These are phyloP conservation scores for Leccinum fuscescens DNA, from an alignment of 1,284 basidiomycete species.

Conservation along the genomic window DNA sequence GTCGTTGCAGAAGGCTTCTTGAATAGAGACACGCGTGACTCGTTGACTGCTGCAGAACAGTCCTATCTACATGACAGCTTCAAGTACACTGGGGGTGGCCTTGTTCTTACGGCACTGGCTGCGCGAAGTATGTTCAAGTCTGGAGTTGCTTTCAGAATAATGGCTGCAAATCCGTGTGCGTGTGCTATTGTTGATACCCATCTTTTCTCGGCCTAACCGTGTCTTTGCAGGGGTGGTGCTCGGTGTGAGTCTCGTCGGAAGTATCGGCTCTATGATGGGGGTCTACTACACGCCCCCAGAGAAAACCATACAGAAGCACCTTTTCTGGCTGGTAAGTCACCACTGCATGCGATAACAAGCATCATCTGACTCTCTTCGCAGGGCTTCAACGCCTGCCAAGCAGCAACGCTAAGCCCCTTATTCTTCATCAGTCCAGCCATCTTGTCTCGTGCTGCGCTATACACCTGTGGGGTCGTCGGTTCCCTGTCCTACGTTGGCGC, in stretches of 20 bases:
- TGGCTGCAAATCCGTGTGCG: constrained; percentile 84
- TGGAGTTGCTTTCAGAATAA: constrained; percentile 74
- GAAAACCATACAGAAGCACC: constrained; percentile 67
- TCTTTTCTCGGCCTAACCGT: constrained; percentile 5
- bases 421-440: constrained; percentile 87
- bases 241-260: constrained; percentile 77
- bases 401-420: constrained; percentile 78
- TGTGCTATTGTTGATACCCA: constrained; percentile 5
- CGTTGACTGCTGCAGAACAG: constrained; percentile 58
- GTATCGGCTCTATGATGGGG: constrained; percentile 78
- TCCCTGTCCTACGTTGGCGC: constrained; percentile 86
- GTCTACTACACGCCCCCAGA: constrained; percentile 74
- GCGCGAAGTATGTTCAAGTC: constrained; percentile 77
- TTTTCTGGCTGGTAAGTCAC: constrained; percentile 69
- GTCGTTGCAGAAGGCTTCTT: constrained; percentile 63
- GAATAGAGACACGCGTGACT: constrained; percentile 77
- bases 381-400: constrained; percentile 86
- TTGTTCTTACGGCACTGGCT: constrained; percentile 73
- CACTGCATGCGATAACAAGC: background rate
- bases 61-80: constrained; percentile 81
- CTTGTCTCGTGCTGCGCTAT: constrained; percentile 85
- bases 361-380: constrained; percentile 29
- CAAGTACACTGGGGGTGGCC: constrained; percentile 82
- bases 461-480: constrained; percentile 85
- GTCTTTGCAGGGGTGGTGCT: constrained; percentile 67